Evolutionary conservation across 75 land plant genomes (phyloP).

Genomic region (Pseudotsuga menziesii): DNA sequence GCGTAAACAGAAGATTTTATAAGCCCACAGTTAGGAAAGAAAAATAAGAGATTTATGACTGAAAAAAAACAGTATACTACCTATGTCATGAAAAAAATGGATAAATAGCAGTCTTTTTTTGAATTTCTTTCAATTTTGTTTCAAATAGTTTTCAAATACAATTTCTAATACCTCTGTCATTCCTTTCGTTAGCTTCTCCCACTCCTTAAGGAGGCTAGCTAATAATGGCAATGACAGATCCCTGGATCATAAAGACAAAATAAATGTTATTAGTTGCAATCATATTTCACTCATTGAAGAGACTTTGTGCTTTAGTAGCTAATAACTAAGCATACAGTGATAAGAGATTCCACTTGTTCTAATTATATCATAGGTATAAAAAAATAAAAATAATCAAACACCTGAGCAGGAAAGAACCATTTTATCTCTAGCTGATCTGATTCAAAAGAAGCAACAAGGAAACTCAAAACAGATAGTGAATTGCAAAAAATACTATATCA

Average conservation of each 20-base stretch:
- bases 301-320: background rate
- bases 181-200: constrained; percentile 27
- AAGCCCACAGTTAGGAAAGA: no score
- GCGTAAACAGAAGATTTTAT: no score
- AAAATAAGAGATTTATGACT: no score
- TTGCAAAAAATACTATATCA: no score
- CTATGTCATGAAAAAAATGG: no score
- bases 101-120: no score
- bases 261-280: background rate
- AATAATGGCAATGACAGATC: constrained; percentile 29
- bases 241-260: constrained; percentile 11
- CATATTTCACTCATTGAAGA: background rate
- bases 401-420: background rate
- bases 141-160: no score
- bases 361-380: background rate
- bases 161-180: constrained; percentile 28
- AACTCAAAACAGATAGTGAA: no score
- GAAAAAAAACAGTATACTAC: no score
- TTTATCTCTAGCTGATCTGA: no score
- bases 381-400: background rate
- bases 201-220: constrained; percentile 27
- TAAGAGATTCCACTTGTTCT: background rate
- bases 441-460: no score
- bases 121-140: no score
- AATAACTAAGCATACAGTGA: background rate